Base-by-base conservation (phyloP, 768 basidiomycete genomes). In the Trametes cubensis region DNA sequence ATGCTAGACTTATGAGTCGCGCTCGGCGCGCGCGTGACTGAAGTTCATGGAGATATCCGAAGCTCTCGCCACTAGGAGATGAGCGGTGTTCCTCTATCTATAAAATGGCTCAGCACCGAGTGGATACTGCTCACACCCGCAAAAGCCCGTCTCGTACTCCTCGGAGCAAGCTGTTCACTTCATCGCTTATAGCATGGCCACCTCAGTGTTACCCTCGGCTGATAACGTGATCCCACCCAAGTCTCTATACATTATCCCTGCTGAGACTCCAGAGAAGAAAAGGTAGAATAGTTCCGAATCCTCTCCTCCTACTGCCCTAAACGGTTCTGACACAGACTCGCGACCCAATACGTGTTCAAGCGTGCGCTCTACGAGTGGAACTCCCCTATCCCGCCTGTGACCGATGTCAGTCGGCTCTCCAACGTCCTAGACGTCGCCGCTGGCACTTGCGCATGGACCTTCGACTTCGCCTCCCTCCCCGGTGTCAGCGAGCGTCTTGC, bases 371-470 rank as follows among this genome's bases (percentile, higher is more conserved):
- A 53, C 34, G 67, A 63, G 6, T 53, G 46, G 38, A 41, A 66
- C 11, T 13, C 38, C 3, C 41, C 62, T 4, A 46, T 64, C 23
- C 67, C 67, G 2, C 38, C 47, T 18, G 46, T 34, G 1, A 39
- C 66, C 39, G 63, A 66, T 20, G 18, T 63, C 20, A 23, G 56
- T 2, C 13, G 15, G 0, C 25, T 63, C 20, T 25, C 14, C 1
- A 26, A 54, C 34, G 58, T 65, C 28, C 58, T 69, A 10, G 68
- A 67, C 40, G 52, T 69, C 41, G 68, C 50, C 3, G 63, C 66
- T 1, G 68, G 68, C 2, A 67, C 63, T 20, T 65, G 61, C 55
- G 55, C 58, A 5, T 69, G 66, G 68, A 61, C 56, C 1, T 26
- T 63, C 41, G 66, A 69, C 39, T 25, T 69, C 6, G 63, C 63